A percentile compares a stretch with the other conserved stretches of the same genome.
Conservation (phyloP, 371 early-diverging fungal genomes). For the Rhizopus delemar region DNA sequence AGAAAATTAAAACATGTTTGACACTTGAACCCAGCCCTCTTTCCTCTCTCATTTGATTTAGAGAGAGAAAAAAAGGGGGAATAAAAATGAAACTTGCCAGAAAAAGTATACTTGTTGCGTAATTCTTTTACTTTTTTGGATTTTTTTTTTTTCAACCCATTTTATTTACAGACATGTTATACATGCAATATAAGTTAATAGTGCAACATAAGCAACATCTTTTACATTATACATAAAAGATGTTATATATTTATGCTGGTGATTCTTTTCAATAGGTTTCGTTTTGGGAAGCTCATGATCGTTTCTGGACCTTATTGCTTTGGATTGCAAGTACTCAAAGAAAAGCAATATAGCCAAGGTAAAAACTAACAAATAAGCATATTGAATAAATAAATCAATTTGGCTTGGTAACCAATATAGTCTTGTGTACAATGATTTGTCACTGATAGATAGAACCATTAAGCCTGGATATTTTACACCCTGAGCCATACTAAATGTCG, state of each 20-base stretch:
- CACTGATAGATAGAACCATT: slow-evolving; percentile 30
- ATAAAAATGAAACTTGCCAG: too few species aligned
- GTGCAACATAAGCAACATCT: slow-evolving; percentile 24
- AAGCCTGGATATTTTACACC: slow-evolving; percentile 51
- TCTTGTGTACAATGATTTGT: slow-evolving; percentile 12
- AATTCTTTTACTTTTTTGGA: neutral
- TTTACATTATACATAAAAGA: slow-evolving; percentile 4
- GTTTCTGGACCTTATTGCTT: neutral
- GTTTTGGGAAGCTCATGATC: slow-evolving; percentile 10
- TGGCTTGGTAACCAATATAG: slow-evolving; percentile 49
- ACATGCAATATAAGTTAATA: slow-evolving; percentile 29
- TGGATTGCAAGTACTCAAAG: neutral
- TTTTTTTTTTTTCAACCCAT: neutral
- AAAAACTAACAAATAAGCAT: slow-evolving; percentile 23
- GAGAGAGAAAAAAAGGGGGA: too few species aligned
- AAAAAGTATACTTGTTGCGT: too few species aligned
- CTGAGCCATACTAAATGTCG: slow-evolving; percentile 64
- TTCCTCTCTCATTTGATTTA: too few species aligned
- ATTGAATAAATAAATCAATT: slow-evolving; percentile 34
- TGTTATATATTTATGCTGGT: neutral
- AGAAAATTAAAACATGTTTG: too few species aligned
- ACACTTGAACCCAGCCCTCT: too few species aligned
- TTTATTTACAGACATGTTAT: slow-evolving; percentile 20
- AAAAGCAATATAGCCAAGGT: slow-evolving; percentile 14
- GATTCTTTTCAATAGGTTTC: slow-evolving; percentile 3